Conservation (phyloP, 306 rosid species). For the Acacia acuminata region DNA sequence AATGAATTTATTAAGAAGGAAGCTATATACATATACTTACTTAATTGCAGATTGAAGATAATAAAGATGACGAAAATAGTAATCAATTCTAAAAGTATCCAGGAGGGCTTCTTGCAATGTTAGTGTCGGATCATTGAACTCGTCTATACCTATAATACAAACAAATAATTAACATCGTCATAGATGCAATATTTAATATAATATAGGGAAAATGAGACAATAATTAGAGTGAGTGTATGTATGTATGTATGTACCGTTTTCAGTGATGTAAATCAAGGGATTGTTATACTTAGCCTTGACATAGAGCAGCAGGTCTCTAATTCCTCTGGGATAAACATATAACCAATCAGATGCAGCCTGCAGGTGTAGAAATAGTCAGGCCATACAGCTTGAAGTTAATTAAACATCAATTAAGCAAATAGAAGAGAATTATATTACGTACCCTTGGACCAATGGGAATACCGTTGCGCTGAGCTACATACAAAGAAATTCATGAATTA, state of each 20-base stretch:
- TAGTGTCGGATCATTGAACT: slow-evolving; percentile 40
- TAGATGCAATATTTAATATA: too few relatives aligned
- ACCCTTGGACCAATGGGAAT: slow-evolving; percentile 37
- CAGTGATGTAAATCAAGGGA: slow-evolving; percentile 21
- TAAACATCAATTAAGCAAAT: not conserved
- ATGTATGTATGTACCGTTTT: slow-evolving; percentile 9
- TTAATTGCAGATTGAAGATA: slow-evolving; percentile 39
- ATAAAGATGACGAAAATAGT: slow-evolving; percentile 43
- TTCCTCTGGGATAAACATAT: slow-evolving; percentile 20
- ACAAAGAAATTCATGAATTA: not conserved
- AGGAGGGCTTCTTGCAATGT: slow-evolving; percentile 37
- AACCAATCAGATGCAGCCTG: slow-evolving; percentile 5
- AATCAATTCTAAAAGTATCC: slow-evolving; percentile 47
- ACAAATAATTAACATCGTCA: not conserved
- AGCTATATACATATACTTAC: slow-evolving; percentile 32
- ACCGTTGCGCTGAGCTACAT: slow-evolving; percentile 6
- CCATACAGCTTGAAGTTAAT: not conserved
- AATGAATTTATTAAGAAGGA: not conserved
- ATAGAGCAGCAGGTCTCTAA: slow-evolving; percentile 12
- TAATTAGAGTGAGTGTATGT: not conserved
- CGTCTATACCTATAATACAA: slow-evolving; percentile 36
- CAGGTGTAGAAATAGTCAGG: not conserved
- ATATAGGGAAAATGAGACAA: not conserved
- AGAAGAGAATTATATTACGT: too few relatives aligned
- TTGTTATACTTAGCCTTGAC: slow-evolving; percentile 1